Base-by-base conservation (phyloP, 805 yeast species). In the Kodamaea nitidulidarum region DNA sequence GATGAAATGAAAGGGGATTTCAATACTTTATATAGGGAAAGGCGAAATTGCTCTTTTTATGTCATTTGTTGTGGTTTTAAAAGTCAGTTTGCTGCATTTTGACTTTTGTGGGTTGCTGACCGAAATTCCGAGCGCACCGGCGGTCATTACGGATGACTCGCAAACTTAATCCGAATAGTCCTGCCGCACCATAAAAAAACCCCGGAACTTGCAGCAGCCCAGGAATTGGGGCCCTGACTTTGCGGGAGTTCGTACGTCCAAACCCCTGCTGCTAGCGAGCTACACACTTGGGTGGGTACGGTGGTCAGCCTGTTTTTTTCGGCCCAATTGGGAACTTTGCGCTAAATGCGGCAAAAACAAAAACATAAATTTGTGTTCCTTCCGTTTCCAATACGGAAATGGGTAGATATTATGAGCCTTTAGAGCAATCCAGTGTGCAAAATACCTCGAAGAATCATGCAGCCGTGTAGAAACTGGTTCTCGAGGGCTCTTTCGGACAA, bases 21-120 rank as follows among this genome's bases (percentile, higher is more conserved):
- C 25, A 25, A n/a, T 38, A 24, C 36, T 32, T 38, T 38, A 38
- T 32, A 38, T 38, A 38, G 31, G 10, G 31, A 14, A 9, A 12
- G 16, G 28, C 29, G 29, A 22, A 33, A 24, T 21, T 33, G 26
- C 27, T 33, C 27, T 22, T 33, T 33, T 33, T 21, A 15, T 30
- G 32, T 30, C 32, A 16, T 30, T 30, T 30, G 32, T 30, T 30
- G 32, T 30, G 32, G 32, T 30, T 30, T 30, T 17, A 21, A 7
- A n/a, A 28, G 17, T 15, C 32, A 30, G 31, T 30, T 17, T 30
- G 32, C 32, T 16, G 32, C 32, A 16, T 30, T 28, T 28, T n/a
- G 31, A 27, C 16, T 27, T 27, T 27, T 27, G 7, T 10, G 7
- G 4, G 32, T 30, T 30, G 32, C 32, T 30, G 32, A 30, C 32